Evolutionary conservation across 495 filamentous ascomycete species (phyloP).

Genomic region (Aspergillus sclerotioniger): DNA sequence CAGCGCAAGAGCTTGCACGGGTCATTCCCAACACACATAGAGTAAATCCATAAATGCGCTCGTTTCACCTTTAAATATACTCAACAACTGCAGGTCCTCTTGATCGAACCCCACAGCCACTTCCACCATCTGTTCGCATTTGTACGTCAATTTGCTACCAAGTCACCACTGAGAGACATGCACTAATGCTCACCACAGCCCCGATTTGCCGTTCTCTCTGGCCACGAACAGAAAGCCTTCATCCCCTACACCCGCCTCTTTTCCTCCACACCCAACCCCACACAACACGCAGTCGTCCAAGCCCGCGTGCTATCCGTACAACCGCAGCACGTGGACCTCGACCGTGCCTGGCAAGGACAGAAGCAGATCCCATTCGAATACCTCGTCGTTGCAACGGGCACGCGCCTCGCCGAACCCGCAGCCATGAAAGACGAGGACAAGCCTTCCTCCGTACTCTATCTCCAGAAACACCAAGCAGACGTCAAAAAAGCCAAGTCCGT

Average conservation of each 20-base stretch:
- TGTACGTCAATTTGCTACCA: conserved; percentile 28
- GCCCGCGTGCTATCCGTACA: conserved; percentile 45
- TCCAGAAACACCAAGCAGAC: conserved; percentile 38
- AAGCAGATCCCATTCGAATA: conserved; percentile 45
- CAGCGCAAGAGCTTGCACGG: conserved; percentile 38
- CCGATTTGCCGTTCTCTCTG: conserved; percentile 47
- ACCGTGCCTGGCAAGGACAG: conserved; percentile 46
- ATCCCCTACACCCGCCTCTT: conserved; percentile 49
- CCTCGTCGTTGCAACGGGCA: conserved; percentile 48
- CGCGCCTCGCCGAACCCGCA: conserved; percentile 43
- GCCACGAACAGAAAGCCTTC: conserved; percentile 56
- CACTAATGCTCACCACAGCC: conserved; percentile 30
- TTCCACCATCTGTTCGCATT: conserved; percentile 56
- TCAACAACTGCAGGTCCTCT: conserved; percentile 35
- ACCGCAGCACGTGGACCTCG: conserved; percentile 37
- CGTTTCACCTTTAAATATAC: neutral
- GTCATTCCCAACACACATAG: conserved; percentile 38
- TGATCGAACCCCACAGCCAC: conserved; percentile 52
- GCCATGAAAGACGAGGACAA: conserved; percentile 49
- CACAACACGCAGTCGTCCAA: conserved; percentile 37
- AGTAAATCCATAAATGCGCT: conserved; percentile 9
- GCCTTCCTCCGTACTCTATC: conserved; percentile 35
- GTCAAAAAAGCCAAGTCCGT: conserved; percentile 42
- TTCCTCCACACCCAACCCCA: conserved; percentile 26
- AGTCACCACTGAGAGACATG: neutral